phyloP scores from a whole-genome alignment of 2,329 filamentous ascomycete genomes.

The Sporothrix phasma region DNA sequence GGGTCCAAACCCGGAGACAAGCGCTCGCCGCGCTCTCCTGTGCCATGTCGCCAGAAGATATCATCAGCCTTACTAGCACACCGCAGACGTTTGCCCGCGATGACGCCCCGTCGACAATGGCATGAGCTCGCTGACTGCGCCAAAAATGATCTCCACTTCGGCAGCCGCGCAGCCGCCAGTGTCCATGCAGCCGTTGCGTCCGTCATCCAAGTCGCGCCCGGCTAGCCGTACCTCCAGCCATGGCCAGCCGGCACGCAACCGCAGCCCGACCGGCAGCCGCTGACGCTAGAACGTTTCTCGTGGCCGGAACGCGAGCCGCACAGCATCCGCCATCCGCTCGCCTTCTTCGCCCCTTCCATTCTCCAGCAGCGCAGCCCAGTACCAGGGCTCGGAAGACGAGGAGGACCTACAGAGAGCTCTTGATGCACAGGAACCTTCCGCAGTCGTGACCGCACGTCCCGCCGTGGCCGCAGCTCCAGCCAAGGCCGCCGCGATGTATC shows the following conservation, averaged over 20 bases:
- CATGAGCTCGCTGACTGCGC: slow-evolving; percentile 18
- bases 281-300: slow-evolving; percentile 40
- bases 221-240: slow-evolving; percentile 42
- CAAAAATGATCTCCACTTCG: neutral
- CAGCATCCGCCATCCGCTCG: slow-evolving; percentile 53
- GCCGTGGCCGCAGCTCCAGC: slow-evolving; percentile 37
- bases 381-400: slow-evolving; percentile 48
- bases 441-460: slow-evolving; percentile 28
- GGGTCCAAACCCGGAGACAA: slow-evolving; percentile 56
- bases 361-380: slow-evolving; percentile 46
- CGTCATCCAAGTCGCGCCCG: slow-evolving; percentile 26
- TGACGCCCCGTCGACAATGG: slow-evolving; percentile 18
- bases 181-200: slow-evolving; percentile 20
- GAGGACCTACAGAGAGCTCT: slow-evolving; percentile 48
- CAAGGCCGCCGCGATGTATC: slow-evolving; percentile 25
- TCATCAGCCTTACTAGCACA: slow-evolving; percentile 49
- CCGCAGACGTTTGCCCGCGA: slow-evolving; percentile 28
- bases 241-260: slow-evolving; percentile 31
- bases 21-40: slow-evolving; percentile 79
- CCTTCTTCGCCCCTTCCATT: slow-evolving; percentile 75
- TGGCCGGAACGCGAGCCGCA: slow-evolving; percentile 53
- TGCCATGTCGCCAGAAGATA: slow-evolving; percentile 88
- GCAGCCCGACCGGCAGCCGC: slow-evolving; percentile 37
- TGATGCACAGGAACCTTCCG: slow-evolving; percentile 47
- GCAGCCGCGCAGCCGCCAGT: neutral